Conservation (phyloP, 2,329 filamentous ascomycete species). For the Cladophialophora psammophila region DNA sequence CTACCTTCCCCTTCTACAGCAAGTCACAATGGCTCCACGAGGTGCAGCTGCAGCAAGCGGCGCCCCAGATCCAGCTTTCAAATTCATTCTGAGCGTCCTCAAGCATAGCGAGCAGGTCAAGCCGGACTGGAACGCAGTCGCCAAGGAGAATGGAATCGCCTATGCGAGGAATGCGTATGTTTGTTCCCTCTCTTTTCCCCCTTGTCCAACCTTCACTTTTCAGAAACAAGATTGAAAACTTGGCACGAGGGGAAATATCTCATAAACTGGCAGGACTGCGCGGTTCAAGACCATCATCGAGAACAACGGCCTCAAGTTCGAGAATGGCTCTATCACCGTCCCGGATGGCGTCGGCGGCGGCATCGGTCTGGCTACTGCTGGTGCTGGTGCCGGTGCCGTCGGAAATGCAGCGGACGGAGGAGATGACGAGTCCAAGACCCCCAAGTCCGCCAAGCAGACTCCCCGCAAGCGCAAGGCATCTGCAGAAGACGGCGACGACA, state of each 20-base stretch:
- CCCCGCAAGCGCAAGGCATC: constrained; percentile 15
- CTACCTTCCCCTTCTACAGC: neutral
- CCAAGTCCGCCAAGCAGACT: neutral
- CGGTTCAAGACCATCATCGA: constrained; percentile 10
- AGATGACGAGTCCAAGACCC: neutral
- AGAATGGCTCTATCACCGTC: neutral
- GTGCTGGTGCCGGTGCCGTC: neutral
- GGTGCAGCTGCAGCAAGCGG: constrained; percentile 2
- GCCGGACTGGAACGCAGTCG: constrained; percentile 31
- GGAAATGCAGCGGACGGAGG: neutral
- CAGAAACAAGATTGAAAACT: no score
- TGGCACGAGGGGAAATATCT: neutral
- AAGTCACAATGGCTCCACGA: constrained; percentile 10
- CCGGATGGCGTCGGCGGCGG: neutral
- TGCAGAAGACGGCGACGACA: neutral
- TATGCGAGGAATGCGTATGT: constrained; percentile 35
- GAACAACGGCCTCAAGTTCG: constrained; percentile 19
- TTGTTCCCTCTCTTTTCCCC: neutral
- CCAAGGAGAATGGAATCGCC: constrained; percentile 32
- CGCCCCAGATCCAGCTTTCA: constrained; percentile 9
- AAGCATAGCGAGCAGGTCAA: constrained; percentile 31
- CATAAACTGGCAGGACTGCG: neutral
- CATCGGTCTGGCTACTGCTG: neutral
- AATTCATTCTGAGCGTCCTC: constrained; percentile 31
- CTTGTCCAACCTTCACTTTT: neutral